Evolutionary conservation across 306 rosid species (phyloP), one percentile per base, ranked within the genome.

Genomic region (Dicorynia guianensis): DNA sequence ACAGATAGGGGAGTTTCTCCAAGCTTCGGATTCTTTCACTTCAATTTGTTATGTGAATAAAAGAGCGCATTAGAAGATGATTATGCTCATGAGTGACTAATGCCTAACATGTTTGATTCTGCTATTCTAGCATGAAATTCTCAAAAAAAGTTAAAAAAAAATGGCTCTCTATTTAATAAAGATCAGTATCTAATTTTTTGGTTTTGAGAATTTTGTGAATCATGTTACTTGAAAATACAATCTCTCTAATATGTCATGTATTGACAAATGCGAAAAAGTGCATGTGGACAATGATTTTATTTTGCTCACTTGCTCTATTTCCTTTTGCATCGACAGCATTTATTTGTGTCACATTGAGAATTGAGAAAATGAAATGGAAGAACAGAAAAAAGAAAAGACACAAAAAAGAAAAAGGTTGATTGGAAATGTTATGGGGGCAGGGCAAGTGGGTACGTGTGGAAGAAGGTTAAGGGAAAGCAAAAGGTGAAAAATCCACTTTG

Each of bases 361-460:
- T 19, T 50, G 53, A 69, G 65, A 34, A 8, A 35, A n/a, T 67
- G 61, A 73, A 33, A 50, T 39, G 19, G 49, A 50, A 63, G 47
- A 18, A 12, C 33, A 43, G 7, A 14, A 40, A 46, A 67, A 61
- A 46, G 17, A 58, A 63, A 76, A 20, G 33, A 70, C 25, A 33
- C 46, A 12, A 15, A 73, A 73, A 67, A 67, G 60, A 65, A 61
- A 53, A 83, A 58, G 78, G 34, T 39, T 48, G 78, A 79, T 74
- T 83, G 42, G 68, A 63, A 69, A 69, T 78, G 63, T 49, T 33
- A 49, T 50, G 79, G 85, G 50, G 65, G 74, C 71, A 54, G 81
- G 50, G 65, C 77, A 76, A 54, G 81, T 76, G 61, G 60, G 59
- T 53, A 18, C 33, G 15, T 55, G 47, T 74, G 72, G 60, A 78